Conservation (phyloP, 1,284 basidiomycete genomes). For the Phenoliferia sp. region DNA sequence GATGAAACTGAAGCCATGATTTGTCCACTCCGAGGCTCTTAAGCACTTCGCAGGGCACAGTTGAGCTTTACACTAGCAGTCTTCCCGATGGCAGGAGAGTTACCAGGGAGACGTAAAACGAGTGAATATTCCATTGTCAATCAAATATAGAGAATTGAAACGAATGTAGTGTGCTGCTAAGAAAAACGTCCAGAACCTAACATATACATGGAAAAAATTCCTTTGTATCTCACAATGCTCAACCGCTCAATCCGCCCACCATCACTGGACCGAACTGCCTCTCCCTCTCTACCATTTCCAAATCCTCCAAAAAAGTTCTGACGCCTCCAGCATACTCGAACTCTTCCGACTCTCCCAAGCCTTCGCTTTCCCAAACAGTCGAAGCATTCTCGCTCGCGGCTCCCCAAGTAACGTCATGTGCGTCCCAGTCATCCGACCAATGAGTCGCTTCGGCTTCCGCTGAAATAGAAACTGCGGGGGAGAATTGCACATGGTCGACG, state of each 20-base stretch:
- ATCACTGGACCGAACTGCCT: neutral
- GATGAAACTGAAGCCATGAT: too few species aligned
- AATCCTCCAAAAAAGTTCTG: conserved; percentile 15
- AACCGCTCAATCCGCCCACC: neutral
- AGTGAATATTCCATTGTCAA: too few species aligned
- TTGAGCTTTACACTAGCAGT: too few species aligned
- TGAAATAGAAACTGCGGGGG: neutral
- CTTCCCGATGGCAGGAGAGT: too few species aligned
- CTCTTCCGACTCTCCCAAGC: conserved; percentile 52
- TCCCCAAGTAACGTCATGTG: neutral
- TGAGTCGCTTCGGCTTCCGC: conserved; percentile 1
- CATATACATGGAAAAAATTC: too few species aligned
- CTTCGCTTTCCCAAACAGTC: conserved; percentile 50
- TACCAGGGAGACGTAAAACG: too few species aligned
- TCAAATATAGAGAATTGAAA: too few species aligned
- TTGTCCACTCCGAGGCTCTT: too few species aligned
- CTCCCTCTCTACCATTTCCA: conserved; percentile 15
- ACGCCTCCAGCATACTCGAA: conserved; percentile 7
- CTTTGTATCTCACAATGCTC: too few species aligned
- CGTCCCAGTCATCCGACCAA: neutral
- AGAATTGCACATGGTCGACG: neutral
- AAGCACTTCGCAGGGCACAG: too few species aligned
- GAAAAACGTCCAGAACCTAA: too few species aligned
- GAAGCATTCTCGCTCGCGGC: neutral
- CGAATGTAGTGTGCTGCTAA: too few species aligned